Evolutionary conservation across 257 asterid species (phyloP).

Genomic region (Jasminum sambac): DNA sequence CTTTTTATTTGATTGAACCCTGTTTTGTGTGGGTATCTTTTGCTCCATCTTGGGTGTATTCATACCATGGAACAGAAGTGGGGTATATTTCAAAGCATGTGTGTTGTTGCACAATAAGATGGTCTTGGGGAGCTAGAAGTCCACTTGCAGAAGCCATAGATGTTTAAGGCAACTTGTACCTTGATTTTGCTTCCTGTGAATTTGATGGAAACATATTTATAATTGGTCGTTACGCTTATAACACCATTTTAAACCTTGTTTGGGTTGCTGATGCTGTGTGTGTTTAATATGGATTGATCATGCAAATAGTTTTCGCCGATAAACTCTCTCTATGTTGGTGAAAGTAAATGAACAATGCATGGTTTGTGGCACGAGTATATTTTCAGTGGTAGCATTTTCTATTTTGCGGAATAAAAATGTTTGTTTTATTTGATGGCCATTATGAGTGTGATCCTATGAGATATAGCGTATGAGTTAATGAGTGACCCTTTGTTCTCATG

Average conservation of each 20-base stretch:
- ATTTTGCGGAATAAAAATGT: neutral
- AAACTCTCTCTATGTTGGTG: neutral
- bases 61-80: neutral
- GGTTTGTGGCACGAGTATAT: neutral
- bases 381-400: neutral
- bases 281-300: neutral
- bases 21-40: neutral
- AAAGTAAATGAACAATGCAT: neutral
- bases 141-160: neutral
- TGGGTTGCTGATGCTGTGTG: neutral
- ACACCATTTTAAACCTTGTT: neutral
- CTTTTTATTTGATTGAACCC: neutral
- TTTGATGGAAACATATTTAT: neutral
- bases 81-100: neutral
- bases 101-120: neutral
- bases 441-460: neutral
- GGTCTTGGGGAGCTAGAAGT: neutral
- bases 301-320: neutral
- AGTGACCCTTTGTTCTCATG: neutral
- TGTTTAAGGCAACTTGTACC: neutral
- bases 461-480: neutral
- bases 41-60: neutral
- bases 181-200: neutral
- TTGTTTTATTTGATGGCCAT: slow-evolving; percentile 2
- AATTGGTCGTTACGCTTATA: neutral